Base-by-base conservation (phyloP, 2,329 filamentous ascomycete species). In the Colletotrichum noveboracense region DNA sequence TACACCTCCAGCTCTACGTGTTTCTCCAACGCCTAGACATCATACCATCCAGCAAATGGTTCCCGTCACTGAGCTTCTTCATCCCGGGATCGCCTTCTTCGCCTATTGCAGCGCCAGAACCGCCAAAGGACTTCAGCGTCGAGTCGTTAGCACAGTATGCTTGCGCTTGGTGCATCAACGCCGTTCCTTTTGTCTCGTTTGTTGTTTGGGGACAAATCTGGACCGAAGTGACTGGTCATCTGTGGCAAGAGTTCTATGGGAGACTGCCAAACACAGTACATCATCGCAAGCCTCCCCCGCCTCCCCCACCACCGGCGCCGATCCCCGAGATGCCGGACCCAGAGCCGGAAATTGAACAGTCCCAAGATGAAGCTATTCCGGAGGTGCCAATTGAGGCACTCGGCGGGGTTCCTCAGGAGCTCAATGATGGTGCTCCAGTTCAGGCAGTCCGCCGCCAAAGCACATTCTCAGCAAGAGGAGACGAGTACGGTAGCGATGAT, bases 401-500 rank as follows among this genome's bases (percentile, higher is more conserved):
- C 2, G 69, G 76, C 3, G 56, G 69, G 7, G 16, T 32, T 4
- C 24, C 58, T 13, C 66, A 60, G 7, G 77, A 66, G 24, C 10
- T 38, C 9, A 66, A 48, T 28, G 75, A 60, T 30, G 77, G 77
- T 75, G 71, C 82, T 70, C 76, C 84, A 80, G 69, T 84, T 79
- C 21, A 84, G 58, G 81, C 83, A 4, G 80, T 84, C 30, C 83
- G 87, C 55, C 83, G 87, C 28, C 86, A 87, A 28, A 88, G 88
- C 78, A 86, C 86, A 2, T 84, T 89, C 74, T 89, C 89, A 0
- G 82, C 84, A 12, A 82, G 87, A n/a, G 87, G 84, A 16, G 88
- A 89, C 72, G 90, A 91, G 55, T 90, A 89, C 74, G 88, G 84
- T 13, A 90, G 86, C 14, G 91, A 92, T 62, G 90, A 92, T 69